These are phyloP conservation scores for Colletotrichum shisoi DNA, from an alignment of 2,329 filamentous ascomycete species.

Conservation along the genomic window DNA sequence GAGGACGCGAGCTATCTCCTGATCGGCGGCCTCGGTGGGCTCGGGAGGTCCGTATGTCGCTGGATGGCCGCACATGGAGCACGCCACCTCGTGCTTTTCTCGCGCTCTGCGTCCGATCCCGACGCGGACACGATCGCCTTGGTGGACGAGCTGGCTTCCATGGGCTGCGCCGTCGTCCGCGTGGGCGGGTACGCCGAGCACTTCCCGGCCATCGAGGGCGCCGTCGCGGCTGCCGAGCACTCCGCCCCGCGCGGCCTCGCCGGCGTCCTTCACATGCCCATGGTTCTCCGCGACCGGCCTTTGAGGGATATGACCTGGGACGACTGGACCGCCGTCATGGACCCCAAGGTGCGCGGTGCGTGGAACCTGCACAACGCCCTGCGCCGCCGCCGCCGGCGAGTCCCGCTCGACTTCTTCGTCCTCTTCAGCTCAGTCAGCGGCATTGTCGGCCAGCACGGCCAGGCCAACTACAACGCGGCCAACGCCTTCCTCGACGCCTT, in stretches of 20 bases:
- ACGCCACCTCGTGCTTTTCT: constrained; percentile 57
- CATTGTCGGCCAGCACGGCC: constrained; percentile 47
- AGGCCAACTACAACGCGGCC: constrained; percentile 52
- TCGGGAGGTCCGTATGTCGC: constrained; percentile 58
- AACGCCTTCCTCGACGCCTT: constrained; percentile 54
- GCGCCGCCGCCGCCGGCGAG: background rate
- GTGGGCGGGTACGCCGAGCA: constrained; percentile 44
- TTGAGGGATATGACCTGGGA: constrained; percentile 10
- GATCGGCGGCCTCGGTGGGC: constrained; percentile 60
- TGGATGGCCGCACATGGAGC: constrained; percentile 60
- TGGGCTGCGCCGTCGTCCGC: background rate
- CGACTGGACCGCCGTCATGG: constrained; percentile 6
- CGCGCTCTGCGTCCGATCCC: constrained; percentile 50
- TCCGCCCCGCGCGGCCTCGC: constrained; percentile 43
- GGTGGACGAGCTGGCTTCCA: constrained; percentile 37
- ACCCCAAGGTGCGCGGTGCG: constrained; percentile 18
- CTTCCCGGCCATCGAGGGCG: constrained; percentile 40
- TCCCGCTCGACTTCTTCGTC: constrained; percentile 50
- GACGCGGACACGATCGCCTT: background rate
- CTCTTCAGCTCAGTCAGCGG: constrained; percentile 48
- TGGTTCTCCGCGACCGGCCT: constrained; percentile 43
- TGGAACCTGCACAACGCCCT: constrained; percentile 10
- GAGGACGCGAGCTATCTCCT: constrained; percentile 64
- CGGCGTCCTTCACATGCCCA: constrained; percentile 50
- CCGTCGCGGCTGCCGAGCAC: constrained; percentile 7